phyloP scores from a whole-genome alignment of 2,329 filamentous ascomycete species.

The Cordyceps cateniannulata region DNA sequence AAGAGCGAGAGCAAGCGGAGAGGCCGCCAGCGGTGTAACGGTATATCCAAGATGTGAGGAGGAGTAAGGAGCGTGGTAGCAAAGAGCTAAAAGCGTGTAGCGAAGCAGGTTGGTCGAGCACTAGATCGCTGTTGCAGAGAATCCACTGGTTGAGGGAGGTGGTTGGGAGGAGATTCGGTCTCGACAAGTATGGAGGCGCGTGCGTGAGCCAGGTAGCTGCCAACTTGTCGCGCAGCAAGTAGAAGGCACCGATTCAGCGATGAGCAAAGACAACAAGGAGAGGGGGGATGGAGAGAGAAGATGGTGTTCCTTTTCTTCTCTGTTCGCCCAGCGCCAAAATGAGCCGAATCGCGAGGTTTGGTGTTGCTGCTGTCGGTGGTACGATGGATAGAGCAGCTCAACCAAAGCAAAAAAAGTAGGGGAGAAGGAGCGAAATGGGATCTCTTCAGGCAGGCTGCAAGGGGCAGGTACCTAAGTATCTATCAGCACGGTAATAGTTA shows the following conservation, averaged over 20 bases:
- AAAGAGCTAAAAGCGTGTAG: neutral
- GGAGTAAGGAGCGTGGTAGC: neutral
- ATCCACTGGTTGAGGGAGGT: neutral
- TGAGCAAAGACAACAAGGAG: neutral
- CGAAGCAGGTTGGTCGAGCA: neutral
- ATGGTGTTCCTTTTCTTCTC: neutral
- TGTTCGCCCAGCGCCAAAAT: neutral
- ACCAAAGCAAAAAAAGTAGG: neutral
- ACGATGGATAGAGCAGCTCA: neutral
- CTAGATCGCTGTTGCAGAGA: neutral
- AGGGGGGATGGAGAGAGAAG: neutral
- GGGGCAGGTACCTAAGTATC: neutral
- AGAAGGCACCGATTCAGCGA: neutral
- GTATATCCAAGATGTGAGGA: constrained; percentile 1
- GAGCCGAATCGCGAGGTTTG: neutral
- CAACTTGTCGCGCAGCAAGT: neutral
- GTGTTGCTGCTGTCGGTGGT: neutral
- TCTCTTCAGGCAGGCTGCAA: neutral
- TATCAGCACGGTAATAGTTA: neutral
- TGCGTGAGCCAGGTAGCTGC: neutral
- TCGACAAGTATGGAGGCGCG: neutral
- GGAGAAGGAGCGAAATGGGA: neutral
- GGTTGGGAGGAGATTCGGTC: neutral
- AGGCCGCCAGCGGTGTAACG: neutral
- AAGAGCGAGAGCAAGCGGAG: neutral